phyloP scores from a whole-genome alignment of 2,329 filamentous ascomycete species.

The Neonectria coccinea region DNA sequence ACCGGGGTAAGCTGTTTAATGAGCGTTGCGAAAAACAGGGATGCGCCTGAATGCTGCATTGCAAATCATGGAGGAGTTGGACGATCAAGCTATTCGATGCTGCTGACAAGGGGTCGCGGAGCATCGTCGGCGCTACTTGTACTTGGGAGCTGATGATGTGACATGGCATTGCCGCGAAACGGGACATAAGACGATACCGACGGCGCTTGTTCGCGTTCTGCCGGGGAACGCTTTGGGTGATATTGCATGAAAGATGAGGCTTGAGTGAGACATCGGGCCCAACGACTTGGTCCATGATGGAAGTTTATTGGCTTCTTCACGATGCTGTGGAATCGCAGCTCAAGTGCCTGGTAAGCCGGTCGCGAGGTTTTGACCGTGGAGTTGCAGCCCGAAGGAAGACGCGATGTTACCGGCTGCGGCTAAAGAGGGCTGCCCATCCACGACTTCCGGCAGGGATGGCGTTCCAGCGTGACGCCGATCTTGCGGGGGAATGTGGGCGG shows the following conservation, averaged over 20 bases:
- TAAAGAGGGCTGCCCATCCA: slow-evolving; percentile 12
- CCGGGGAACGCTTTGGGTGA: not conserved
- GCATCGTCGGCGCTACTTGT: slow-evolving; percentile 34
- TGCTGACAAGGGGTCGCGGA: slow-evolving; percentile 21
- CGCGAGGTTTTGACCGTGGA: not conserved
- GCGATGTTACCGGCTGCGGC: slow-evolving; percentile 11
- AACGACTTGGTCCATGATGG: not conserved
- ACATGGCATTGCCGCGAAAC: slow-evolving; percentile 1
- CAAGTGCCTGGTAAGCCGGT: too few species aligned
- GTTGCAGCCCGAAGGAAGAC: not conserved
- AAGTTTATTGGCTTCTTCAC: not conserved
- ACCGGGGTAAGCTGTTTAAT: slow-evolving; percentile 9
- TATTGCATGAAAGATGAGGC: not conserved
- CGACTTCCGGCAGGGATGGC: slow-evolving; percentile 10
- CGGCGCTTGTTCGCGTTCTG: not conserved
- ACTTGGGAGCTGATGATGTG: slow-evolving; percentile 15
- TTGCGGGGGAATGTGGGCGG: slow-evolving; percentile 25
- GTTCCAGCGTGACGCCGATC: slow-evolving; percentile 23
- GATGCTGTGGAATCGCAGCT: not conserved
- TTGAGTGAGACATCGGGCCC: not conserved
- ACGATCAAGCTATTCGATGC: slow-evolving; percentile 13
- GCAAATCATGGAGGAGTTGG: slow-evolving; percentile 17
- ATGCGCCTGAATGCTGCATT: slow-evolving; percentile 15
- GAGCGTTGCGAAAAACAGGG: slow-evolving; percentile 5
- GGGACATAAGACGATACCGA: slow-evolving; percentile 9